Percentiles rank a stretch among this genome's conserved stretches.
Evolutionary conservation across 371 early-diverging fungal genomes (phyloP).

Genomic region (Apophysomyces trapeziformis): DNA sequence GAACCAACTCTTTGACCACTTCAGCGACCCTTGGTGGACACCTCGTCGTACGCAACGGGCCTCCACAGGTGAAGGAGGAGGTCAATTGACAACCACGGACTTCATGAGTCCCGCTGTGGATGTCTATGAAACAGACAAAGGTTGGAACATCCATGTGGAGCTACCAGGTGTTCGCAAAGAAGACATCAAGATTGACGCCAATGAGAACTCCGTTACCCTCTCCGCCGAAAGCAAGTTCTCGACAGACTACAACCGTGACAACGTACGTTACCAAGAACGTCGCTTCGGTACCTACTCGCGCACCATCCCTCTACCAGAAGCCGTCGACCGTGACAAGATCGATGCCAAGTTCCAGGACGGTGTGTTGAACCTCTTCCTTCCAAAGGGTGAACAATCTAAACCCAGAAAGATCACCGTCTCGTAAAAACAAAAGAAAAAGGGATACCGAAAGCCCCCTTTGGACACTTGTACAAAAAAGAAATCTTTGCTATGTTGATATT

Average conservation of each 20-base stretch:
- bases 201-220: slow-evolving; percentile 22
- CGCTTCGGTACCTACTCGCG: slow-evolving; percentile 56
- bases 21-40: slow-evolving; percentile 13
- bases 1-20: slow-evolving; percentile 33
- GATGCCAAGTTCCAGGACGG: slow-evolving; percentile 63
- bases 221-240: slow-evolving; percentile 23
- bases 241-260: slow-evolving; percentile 18
- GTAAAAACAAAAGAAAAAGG: slow-evolving; percentile 7
- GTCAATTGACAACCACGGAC: neutral
- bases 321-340: slow-evolving; percentile 49
- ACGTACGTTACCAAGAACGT: slow-evolving; percentile 55
- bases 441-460: neutral
- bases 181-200: slow-evolving; percentile 31
- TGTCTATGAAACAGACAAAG: slow-evolving; percentile 30
- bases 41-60: neutral
- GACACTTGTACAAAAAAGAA: neutral
- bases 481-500: neutral
- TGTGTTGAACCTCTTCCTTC: slow-evolving; percentile 54
- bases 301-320: slow-evolving; percentile 54
- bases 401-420: slow-evolving; percentile 14
- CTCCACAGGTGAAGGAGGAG: neutral
- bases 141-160: slow-evolving; percentile 29
- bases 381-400: slow-evolving; percentile 41
- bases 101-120: slow-evolving; percentile 25
- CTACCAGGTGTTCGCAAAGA: slow-evolving; percentile 37